Evolutionary conservation across 306 rosid species (phyloP), one percentile per base, ranked within the genome.

Genomic region (Quercus suber): DNA sequence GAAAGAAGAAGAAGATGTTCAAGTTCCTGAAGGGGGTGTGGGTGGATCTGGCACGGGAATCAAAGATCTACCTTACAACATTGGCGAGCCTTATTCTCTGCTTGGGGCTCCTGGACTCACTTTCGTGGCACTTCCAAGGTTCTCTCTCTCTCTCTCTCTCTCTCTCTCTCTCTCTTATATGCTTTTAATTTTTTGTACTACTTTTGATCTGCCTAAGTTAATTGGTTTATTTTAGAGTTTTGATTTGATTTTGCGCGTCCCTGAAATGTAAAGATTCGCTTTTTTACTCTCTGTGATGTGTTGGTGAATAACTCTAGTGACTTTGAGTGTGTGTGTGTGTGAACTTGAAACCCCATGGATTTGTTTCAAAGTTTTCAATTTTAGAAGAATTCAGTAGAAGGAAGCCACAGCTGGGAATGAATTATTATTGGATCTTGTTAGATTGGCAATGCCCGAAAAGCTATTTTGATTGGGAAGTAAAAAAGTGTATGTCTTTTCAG

Each of bases 51-150:
- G 98, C 49, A 69, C 89, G 4, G 98, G 97, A 49, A 82, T 85
- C 76, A 95, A 87, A 71, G 99, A 95, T 95, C 98, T 95, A 60
- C 99, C 99, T 12, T 95, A 92, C 90, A 90, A 82, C 71, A 87
- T 93, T 76, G 97, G 93, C 70, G 98, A 95, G 21, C 92, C 99
- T 43, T 93, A 91, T 68, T 83, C 96, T 90, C 85, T 51, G 98
- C 98, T 67, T 92, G 99, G 99, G 98, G 99, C 55, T 95, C 99
- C 30, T 95, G 99, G 99, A 78, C 90, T 89, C 98, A 95, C 81
- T 89, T 59, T 76, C 97, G 96, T 67, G 98, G 90, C 82, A 91
- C 97, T 76, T 86, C 94, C 78, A 93, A 91, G 97, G 99, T 94
- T 59, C 28, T 31, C 6, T 3, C 14, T 69, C 35, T 27, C 55